Evolutionary conservation across 2,329 filamentous ascomycete genomes (phyloP).

Genomic region (Fusarium lyarnte): DNA sequence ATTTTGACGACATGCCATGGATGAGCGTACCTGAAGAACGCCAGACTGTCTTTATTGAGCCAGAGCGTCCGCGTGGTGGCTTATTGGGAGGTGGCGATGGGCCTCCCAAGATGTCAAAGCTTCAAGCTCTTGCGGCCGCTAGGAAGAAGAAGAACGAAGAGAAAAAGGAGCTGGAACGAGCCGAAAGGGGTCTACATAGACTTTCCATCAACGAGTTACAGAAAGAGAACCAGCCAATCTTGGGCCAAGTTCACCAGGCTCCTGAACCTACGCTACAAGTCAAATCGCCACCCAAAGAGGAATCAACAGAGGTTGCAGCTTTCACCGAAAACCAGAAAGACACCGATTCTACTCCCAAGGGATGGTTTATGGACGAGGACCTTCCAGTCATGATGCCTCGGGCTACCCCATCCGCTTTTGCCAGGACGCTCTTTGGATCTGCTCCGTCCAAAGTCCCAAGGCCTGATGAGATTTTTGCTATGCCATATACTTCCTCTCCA

Average conservation of each 20-base stretch:
- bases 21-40: slow-evolving; percentile 74
- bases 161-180: slow-evolving; percentile 53
- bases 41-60: slow-evolving; percentile 71
- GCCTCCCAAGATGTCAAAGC: slow-evolving; percentile 82
- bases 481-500: slow-evolving; percentile 62
- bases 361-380: background rate
- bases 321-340: background rate
- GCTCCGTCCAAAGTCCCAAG: slow-evolving; percentile 46
- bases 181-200: slow-evolving; percentile 44
- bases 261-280: background rate
- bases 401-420: slow-evolving; percentile 64
- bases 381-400: slow-evolving; percentile 7
- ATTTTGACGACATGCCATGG: slow-evolving; percentile 91
- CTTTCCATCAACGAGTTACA: slow-evolving; percentile 46
- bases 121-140: slow-evolving; percentile 88
- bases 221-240: slow-evolving; percentile 43
- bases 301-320: background rate
- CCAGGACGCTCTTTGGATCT: slow-evolving; percentile 61
- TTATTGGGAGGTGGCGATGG: slow-evolving; percentile 79
- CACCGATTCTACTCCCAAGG: background rate
- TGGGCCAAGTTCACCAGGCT: slow-evolving; percentile 37
- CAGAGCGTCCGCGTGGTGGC: slow-evolving; percentile 65
- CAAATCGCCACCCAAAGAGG: background rate
- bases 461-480: slow-evolving; percentile 48
- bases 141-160: slow-evolving; percentile 84